Conservation (phyloP, 192 early-diverging fungal species). For the Phycomyces blakesleeanus region DNA sequence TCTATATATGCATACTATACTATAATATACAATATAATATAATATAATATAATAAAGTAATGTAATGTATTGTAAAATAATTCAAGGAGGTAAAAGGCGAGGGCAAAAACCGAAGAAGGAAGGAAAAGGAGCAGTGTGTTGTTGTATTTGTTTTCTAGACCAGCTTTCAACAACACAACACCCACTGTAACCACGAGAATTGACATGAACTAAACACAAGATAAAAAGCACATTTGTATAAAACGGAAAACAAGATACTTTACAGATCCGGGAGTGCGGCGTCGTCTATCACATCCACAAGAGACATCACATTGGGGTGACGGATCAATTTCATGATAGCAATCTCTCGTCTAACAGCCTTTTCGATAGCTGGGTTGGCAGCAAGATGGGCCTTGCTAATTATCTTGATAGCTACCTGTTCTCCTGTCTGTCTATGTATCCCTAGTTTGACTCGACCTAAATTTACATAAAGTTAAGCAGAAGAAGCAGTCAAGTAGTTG, state of each 20-base stretch:
- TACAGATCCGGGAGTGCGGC: constrained; percentile 29
- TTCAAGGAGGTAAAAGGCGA: background rate
- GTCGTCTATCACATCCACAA: constrained; percentile 45
- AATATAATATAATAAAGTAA: no score
- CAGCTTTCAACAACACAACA: no score
- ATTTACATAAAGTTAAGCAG: no score
- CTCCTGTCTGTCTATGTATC: constrained; percentile 41
- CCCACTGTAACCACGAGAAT: background rate
- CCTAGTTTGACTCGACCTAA: constrained; percentile 49
- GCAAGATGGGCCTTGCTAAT: constrained; percentile 46
- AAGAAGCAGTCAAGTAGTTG: no score
- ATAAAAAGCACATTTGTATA: no score
- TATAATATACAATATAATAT: no score
- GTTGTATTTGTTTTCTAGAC: background rate
- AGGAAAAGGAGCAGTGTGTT: background rate
- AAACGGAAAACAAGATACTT: constrained; percentile 11
- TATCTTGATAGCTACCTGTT: constrained; percentile 51
- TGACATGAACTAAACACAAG: no score
- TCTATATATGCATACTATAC: no score
- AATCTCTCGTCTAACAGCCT: constrained; percentile 52
- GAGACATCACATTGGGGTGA: constrained; percentile 48
- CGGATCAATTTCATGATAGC: constrained; percentile 51
- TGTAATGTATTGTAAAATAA: background rate
- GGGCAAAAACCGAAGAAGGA: background rate
- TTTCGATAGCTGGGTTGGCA: constrained; percentile 46